These are phyloP conservation scores for Erythrobasidium yunnanense DNA, from an alignment of 768 basidiomycete genomes.

Conservation along the genomic window DNA sequence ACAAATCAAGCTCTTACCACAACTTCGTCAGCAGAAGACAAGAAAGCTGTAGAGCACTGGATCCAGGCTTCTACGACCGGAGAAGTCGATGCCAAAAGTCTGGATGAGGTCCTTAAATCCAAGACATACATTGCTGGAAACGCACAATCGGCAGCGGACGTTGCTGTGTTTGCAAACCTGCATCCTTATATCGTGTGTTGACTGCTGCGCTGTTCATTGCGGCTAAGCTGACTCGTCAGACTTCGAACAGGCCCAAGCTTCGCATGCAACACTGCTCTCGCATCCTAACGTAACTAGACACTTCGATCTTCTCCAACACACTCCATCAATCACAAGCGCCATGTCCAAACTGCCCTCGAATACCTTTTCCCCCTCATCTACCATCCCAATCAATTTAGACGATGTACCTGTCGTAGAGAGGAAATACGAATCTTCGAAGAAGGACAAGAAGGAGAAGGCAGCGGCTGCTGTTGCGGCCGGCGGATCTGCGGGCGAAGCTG, in stretches of 20 bases:
- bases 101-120: constrained; percentile 60
- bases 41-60: constrained; percentile 54
- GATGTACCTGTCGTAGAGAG: constrained; percentile 64
- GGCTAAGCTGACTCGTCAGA: too few species aligned
- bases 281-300: constrained; percentile 79
- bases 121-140: constrained; percentile 78
- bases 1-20: constrained; percentile 32
- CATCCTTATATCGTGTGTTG: constrained; percentile 64
- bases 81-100: constrained; percentile 47
- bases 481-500: constrained; percentile 31
- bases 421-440: constrained; percentile 56
- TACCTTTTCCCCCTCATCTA: constrained; percentile 36
- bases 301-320: constrained; percentile 84
- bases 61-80: constrained; percentile 43
- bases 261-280: constrained; percentile 62
- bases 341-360: constrained; percentile 43
- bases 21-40: constrained; percentile 37
- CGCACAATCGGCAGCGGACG: constrained; percentile 76
- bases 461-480: constrained; percentile 36
- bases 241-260: constrained; percentile 53
- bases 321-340: constrained; percentile 53
- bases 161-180: constrained; percentile 78
- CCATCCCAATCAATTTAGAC: constrained; percentile 61
- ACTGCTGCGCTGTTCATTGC: constrained; percentile 25
- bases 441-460: constrained; percentile 49